These are phyloP conservation scores for Ambrosiella xylebori DNA, from an alignment of 2,329 filamentous ascomycete species.

Conservation along the genomic window DNA sequence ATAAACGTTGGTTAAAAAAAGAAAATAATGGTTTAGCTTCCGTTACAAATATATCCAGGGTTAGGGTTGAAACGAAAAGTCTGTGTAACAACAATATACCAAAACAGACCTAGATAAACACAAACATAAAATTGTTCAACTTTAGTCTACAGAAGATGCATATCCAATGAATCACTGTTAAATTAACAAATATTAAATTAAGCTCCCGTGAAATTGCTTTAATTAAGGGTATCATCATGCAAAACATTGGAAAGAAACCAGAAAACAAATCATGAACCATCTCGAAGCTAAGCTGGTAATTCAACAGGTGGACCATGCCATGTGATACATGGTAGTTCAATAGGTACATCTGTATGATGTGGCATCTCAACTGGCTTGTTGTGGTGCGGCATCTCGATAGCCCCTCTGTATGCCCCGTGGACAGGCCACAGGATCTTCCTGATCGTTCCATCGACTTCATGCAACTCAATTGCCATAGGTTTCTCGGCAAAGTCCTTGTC, in stretches of 20 bases:
- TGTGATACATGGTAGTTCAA: background rate
- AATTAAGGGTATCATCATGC: no score
- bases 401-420: background rate
- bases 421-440: background rate
- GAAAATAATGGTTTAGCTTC: background rate
- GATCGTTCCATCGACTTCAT: background rate
- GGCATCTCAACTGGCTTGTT: background rate
- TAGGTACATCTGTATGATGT: background rate
- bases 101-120: no score
- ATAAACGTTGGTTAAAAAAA: no score
- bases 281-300: background rate
- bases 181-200: no score
- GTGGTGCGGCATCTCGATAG: background rate
- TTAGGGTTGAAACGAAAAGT: background rate
- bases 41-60: background rate
- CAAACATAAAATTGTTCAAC: no score
- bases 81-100: no score
- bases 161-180: no score
- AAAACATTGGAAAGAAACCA: background rate
- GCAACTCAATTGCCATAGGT: background rate
- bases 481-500: background rate
- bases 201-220: no score
- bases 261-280: background rate
- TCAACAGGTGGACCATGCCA: background rate
- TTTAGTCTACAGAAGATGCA: no score